Percentiles rank a stretch among this genome's conserved stretches.
These are phyloP conservation scores for Dipteronia dyeriana DNA, from an alignment of 345 rosid genomes.

Conservation along the genomic window DNA sequence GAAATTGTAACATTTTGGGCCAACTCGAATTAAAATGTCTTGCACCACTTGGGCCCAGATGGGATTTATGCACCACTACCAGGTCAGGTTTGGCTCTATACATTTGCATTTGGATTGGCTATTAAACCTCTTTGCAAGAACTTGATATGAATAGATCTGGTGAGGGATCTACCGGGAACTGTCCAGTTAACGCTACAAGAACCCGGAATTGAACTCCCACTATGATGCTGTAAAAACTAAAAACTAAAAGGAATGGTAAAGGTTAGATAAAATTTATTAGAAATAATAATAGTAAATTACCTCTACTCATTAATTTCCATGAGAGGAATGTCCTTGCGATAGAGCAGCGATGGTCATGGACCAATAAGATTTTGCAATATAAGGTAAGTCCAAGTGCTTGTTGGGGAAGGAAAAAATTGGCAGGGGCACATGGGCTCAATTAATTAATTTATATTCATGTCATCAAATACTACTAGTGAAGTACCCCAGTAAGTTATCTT, in stretches of 20 bases:
- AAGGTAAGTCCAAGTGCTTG: not conserved
- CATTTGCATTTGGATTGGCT: not conserved
- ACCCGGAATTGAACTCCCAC: too few species aligned
- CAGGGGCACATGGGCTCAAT: conserved; percentile 1
- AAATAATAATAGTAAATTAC: not conserved
- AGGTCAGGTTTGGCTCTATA: too few species aligned
- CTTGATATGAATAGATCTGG: too few species aligned
- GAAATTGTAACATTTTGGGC: too few species aligned
- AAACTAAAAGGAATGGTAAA: not conserved
- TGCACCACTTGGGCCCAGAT: too few species aligned
- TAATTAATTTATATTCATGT: not conserved
- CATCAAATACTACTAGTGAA: not conserved
- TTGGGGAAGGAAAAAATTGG: not conserved
- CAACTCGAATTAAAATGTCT: too few species aligned
- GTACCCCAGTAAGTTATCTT: not conserved
- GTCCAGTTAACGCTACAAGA: too few species aligned
- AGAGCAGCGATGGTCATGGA: not conserved
- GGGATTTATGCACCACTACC: too few species aligned
- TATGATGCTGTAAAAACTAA: not conserved
- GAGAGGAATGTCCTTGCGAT: not conserved
- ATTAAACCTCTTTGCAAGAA: too few species aligned
- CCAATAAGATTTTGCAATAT: not conserved
- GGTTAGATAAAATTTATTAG: not conserved
- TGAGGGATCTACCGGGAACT: too few species aligned
- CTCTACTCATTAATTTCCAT: not conserved